Base-by-base conservation (phyloP, 2,329 filamentous ascomycete species). In the Talaromyces funiculosus region DNA sequence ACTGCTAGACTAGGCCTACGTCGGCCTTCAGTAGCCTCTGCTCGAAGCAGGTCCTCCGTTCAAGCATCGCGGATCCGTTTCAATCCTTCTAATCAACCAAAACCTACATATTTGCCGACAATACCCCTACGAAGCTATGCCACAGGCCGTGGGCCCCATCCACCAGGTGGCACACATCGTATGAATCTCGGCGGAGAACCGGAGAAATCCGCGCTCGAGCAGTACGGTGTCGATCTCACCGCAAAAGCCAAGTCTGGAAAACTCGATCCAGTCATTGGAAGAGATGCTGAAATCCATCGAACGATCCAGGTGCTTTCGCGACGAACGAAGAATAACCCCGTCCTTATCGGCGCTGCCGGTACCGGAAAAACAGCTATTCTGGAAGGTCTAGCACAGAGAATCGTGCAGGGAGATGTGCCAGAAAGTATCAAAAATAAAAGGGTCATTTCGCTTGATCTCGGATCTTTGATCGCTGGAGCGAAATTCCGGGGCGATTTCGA, bases 401-500 rank as follows among this genome's bases (percentile, higher is more conserved):
- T 99, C 65, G 89, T 97, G 1, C 84, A 87, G 65, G 93, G 93
- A 2, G 93, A 97, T 75, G 92, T 97, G 0, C 93, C 94, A 0
- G 94, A 97, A 75, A 96, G 90, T 66, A 89, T 99, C 73, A 96
- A 96, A 76, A 88, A 97, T 68, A 97, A 97, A 75, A 83, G 87
- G 57, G 93, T 99, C 24, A 85, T 97, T 60, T 85, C 88, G 6
- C 77, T 97, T 38, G 94, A 99, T 68, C 81, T 99, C 4, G 94
- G 94, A 2, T 91, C 90, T 37, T 83, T 99, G 16, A 97, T 99
- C 68, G 94, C 94, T 1, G 94, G 94, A 53, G 92, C 94, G 45
- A 97, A 97, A 71, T 99, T 94, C 69, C 81, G 94, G 53, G 94
- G 94, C 53, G 94, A 99, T 68, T 97, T 99, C 62, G 94, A 99